Evolutionary conservation across 164 flowering plant species (phyloP).

Genomic region (Macadamia integrifolia): DNA sequence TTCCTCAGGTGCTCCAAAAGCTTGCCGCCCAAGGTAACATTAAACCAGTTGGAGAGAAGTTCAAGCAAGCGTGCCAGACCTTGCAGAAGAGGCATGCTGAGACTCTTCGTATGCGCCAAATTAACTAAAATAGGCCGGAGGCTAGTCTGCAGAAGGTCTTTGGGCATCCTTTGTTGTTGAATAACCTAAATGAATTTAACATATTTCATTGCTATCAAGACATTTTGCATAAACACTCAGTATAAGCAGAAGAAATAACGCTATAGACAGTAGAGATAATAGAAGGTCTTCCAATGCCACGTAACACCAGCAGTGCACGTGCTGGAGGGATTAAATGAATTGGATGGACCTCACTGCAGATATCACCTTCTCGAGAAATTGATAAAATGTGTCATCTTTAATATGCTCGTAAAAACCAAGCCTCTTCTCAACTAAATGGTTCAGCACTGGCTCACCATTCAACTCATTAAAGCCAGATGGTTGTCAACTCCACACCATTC

Average conservation of each 20-base stretch:
- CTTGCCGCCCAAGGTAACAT: constrained; percentile 92
- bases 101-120: constrained; percentile 92
- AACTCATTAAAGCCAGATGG: no score
- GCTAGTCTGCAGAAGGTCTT: constrained; percentile 94
- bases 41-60: constrained; percentile 93
- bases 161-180: constrained; percentile 95
- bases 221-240: neutral
- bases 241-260: neutral
- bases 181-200: constrained; percentile 51
- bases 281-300: neutral
- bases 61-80: constrained; percentile 97
- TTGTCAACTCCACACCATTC: no score
- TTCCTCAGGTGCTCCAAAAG: constrained; percentile 92
- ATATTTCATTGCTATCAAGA: neutral
- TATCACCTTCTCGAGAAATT: neutral
- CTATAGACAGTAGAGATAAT: no score
- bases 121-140: constrained; percentile 96
- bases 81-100: constrained; percentile 97
- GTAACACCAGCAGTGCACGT: neutral
- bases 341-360: neutral
- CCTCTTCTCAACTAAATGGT: no score
- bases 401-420: no score
- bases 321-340: constrained; percentile 1
- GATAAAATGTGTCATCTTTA: neutral
- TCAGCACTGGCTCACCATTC: no score